Conservation (phyloP, 2,329 filamentous ascomycete genomes). For the Botryotinia globosa region DNA sequence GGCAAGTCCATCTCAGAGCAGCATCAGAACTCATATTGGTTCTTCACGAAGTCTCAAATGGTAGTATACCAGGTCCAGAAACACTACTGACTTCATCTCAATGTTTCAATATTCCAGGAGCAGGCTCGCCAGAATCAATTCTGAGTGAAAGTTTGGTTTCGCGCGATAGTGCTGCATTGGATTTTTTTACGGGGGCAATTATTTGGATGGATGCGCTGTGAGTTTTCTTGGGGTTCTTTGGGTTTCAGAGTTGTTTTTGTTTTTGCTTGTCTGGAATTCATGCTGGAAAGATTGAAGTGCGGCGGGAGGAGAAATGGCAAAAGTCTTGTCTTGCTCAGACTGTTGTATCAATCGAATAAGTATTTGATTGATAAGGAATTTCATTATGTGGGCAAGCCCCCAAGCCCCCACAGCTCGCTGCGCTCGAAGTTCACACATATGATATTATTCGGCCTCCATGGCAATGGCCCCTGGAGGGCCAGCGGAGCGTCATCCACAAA, state of each 20-base stretch:
- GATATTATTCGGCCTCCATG: background rate
- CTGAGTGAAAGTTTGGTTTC: background rate
- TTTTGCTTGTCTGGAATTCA: too few species aligned
- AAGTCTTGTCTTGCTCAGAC: background rate
- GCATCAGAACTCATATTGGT: slow-evolving; percentile 48
- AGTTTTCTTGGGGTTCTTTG: background rate
- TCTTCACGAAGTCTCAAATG: slow-evolving; percentile 17
- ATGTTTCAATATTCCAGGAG: slow-evolving; percentile 1
- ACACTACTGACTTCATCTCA: slow-evolving; percentile 4
- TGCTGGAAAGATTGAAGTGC: background rate
- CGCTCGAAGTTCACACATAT: background rate
- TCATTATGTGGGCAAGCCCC: background rate
- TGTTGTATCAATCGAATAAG: background rate
- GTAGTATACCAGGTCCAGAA: slow-evolving; percentile 8
- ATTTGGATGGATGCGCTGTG: slow-evolving; percentile 19
- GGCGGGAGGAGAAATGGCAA: accelerated
- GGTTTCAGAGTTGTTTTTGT: background rate
- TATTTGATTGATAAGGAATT: background rate
- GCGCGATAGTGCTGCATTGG: slow-evolving; percentile 13
- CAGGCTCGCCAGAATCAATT: background rate
- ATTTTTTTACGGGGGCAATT: slow-evolving; percentile 15
- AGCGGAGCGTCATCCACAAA: background rate
- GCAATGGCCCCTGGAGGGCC: background rate
- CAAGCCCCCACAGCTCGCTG: background rate
- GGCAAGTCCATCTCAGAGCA: slow-evolving; percentile 51